Evolutionary conservation across 1,284 basidiomycete genomes (phyloP), one percentile per base, ranked within the genome.

Genomic region (Grifola frondosa): DNA sequence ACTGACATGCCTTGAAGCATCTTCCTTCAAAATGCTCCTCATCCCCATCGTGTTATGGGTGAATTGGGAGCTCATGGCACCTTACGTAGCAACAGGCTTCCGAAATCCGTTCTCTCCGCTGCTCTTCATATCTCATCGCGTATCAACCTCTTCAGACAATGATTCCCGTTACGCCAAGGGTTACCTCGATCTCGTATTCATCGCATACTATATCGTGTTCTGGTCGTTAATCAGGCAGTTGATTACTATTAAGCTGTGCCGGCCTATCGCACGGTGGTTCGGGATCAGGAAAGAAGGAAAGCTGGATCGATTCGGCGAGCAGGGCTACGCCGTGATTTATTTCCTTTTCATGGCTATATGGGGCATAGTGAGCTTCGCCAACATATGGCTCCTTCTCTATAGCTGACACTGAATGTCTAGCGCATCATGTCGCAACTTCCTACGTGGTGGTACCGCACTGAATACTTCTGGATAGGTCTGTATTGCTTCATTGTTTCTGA

Each of bases 201-300:
- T 98, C 34, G 75, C 76, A 4, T 97, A 93, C 67, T 80, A 97
- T 65, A 76, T 98, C 64, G 73, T 99, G 31, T 86, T 97, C 55
- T 99, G 90, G 70, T 96, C 92, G 1, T 91, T 94, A 63, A 61
- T 97, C 23, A 84, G 97, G 25, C 94, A 98, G 67, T 65, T 76
- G 24, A 66, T 93, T 56, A 83, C 86, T 8, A 54, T 90, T 56
- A 80, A 82, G 52, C 35, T 93, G 13, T 83, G 86, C 44, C 71
- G 74, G 30, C 90, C 89, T 0, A 59, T 95, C 36, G 94, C 88
- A 0, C 74, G 69, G 32, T 72, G 71, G 49, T 81, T 86, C 42
- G 87, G 91, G 1, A 78, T 97, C 43, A 76, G 69, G 56, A 79
- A 77, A 40, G 67, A 75, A 39, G 63, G 64, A 19, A 97, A 94